These are phyloP conservation scores for Bipolaris zeicola DNA, from an alignment of 2,329 filamentous ascomycete genomes.

Conservation along the genomic window DNA sequence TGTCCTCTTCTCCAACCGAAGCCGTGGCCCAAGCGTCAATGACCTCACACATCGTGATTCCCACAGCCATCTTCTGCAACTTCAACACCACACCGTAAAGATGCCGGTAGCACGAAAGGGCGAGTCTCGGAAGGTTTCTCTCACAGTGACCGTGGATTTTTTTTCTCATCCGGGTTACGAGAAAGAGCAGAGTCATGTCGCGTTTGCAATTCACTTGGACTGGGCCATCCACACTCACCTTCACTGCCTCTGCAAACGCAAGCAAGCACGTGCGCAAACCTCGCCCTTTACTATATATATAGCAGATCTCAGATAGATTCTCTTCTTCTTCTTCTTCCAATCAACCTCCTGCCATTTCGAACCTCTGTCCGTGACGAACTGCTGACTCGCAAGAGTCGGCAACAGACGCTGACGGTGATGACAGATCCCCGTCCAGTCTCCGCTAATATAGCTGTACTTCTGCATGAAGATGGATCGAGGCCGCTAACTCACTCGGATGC, in stretches of 20 bases:
- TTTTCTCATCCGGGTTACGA: background rate
- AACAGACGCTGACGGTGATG: slow-evolving; percentile 11
- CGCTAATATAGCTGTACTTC: slow-evolving; percentile 19
- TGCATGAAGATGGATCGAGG: slow-evolving; percentile 9
- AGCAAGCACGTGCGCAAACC: background rate
- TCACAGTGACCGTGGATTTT: background rate
- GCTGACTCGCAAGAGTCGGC: slow-evolving; percentile 10
- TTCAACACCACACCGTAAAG: background rate
- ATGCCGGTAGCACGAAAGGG: fast-evolving
- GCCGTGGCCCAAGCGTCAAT: slow-evolving; percentile 11
- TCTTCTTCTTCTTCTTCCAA: too few relatives aligned
- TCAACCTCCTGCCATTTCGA: background rate
- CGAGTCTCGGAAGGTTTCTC: fast-evolving
- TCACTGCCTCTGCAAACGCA: slow-evolving; percentile 4
- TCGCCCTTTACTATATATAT: slow-evolving; percentile 5
- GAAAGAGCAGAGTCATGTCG: background rate
- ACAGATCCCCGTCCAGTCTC: slow-evolving; percentile 3
- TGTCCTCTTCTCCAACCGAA: slow-evolving; percentile 20
- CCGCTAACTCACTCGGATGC: background rate
- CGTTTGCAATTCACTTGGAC: slow-evolving; percentile 2
- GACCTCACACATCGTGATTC: slow-evolving; percentile 15
- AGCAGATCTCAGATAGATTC: background rate
- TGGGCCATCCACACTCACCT: slow-evolving; percentile 14
- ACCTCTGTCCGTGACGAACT: background rate
- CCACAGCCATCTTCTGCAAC: background rate